Conservation (phyloP, 352 stramenopile species). For the Phytophthora podocarpi region DNA sequence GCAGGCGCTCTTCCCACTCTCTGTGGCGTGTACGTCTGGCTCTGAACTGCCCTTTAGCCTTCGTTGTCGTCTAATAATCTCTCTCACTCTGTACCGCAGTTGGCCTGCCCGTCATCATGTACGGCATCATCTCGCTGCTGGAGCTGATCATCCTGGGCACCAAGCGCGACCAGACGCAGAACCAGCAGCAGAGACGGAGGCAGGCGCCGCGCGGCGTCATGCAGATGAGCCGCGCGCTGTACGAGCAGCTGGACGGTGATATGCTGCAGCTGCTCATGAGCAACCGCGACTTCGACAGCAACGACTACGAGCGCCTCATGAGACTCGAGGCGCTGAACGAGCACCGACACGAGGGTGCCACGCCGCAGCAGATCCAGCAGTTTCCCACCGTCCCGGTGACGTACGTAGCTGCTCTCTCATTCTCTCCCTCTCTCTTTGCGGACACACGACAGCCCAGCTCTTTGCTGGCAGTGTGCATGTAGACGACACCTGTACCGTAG, state of each 20-base stretch:
- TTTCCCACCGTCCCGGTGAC: conserved; percentile 64
- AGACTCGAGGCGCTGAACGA: conserved; percentile 66
- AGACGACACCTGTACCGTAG: no score
- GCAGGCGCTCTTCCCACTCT: conserved; percentile 28
- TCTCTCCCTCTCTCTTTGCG: not conserved
- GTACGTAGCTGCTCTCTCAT: conserved; percentile 44
- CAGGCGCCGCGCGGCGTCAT: conserved; percentile 40
- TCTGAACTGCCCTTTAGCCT: not conserved
- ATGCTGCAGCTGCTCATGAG: conserved; percentile 66
- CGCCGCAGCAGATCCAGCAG: conserved; percentile 57
- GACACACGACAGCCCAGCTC: not conserved
- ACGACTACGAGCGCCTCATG: conserved; percentile 77
- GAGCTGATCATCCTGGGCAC: conserved; percentile 36
- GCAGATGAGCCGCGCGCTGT: conserved; percentile 67
- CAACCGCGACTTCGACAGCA: conserved; percentile 73
- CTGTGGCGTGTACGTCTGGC: conserved; percentile 31
- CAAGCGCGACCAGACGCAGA: conserved; percentile 26
- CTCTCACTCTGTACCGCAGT: conserved; percentile 25
- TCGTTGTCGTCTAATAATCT: not conserved
- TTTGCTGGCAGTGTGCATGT: not conserved
- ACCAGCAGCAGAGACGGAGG: conserved; percentile 13
- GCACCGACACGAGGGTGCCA: conserved; percentile 54
- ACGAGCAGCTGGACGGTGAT: conserved; percentile 70
- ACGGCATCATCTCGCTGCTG: conserved; percentile 53
- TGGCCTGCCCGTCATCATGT: conserved; percentile 56